Evolutionary conservation across 2,329 filamentous ascomycete species (phyloP).

Genomic region (Fusarium foetens): DNA sequence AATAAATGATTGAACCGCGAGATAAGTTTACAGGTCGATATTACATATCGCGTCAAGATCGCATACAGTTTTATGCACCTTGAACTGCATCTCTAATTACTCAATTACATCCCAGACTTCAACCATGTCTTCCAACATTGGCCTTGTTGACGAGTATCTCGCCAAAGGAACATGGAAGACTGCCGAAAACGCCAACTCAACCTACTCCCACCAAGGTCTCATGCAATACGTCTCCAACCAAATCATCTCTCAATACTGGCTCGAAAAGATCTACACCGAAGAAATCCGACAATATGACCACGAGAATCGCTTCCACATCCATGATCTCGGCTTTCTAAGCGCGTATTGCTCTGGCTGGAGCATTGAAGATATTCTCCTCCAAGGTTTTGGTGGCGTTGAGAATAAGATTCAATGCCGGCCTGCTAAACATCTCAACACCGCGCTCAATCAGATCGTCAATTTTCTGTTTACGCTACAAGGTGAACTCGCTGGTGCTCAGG

Average conservation of each 20-base stretch:
- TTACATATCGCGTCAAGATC: not conserved
- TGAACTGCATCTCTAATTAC: fast-evolving
- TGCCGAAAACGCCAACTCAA: conserved; percentile 41
- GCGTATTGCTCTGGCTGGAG: conserved; percentile 43
- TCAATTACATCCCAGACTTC: too few relatives aligned
- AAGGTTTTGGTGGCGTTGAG: conserved; percentile 39
- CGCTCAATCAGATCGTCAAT: conserved; percentile 42
- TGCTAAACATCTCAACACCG: conserved; percentile 40
- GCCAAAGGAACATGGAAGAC: conserved; percentile 39
- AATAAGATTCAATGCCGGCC: conserved; percentile 43
- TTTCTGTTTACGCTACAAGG: conserved; percentile 41
- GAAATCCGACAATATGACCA: conserved; percentile 30
- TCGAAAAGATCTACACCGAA: conserved; percentile 38
- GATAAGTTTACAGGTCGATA: not conserved
- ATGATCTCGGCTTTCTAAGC: conserved; percentile 39
- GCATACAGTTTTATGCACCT: too few relatives aligned
- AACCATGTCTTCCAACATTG: conserved; percentile 22
- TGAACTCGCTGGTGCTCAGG: conserved; percentile 39
- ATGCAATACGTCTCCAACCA: conserved; percentile 44
- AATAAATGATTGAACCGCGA: not conserved
- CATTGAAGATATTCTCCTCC: conserved; percentile 38
- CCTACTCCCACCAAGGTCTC: conserved; percentile 40
- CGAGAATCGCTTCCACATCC: conserved; percentile 41
- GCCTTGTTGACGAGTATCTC: conserved; percentile 39
- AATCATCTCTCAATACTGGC: conserved; percentile 40